Evolutionary conservation across 208 protist genomes (phyloP), one percentile per base, ranked within the genome.

Genomic region (Leptomonas pyrrhocoris): DNA sequence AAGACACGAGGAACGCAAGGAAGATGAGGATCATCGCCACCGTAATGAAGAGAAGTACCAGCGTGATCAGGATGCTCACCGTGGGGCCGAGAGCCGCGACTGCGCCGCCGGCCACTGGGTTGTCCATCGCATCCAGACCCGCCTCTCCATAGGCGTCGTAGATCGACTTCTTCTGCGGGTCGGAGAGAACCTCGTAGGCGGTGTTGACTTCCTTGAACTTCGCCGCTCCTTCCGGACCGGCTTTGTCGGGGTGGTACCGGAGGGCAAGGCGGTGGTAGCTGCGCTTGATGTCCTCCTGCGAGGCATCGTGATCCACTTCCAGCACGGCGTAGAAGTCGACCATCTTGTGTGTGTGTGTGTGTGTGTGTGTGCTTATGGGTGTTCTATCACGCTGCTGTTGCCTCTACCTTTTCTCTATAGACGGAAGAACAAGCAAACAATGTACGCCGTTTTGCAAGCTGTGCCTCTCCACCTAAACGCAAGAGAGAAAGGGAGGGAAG

Each of bases 111-210:
- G 78, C 68, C 18, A 87, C 51, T 2, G 75, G 78, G 75, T 85
- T 79, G 30, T 89, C 80, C 49, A 89, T 63, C 25, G 84, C 67
- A 6, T 66, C 42, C 5, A 88, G 65, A 4, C 83, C 84, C 0
- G 74, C 80, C 38, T 78, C 84, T 9, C 88, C 88, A 38, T 88
- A 94, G 13, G 36, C 19, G 57, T 94, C 89, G 63, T 94, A 94
- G 34, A 90, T 81, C 6, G 43, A 31, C 18, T 79, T 67, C 68
- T 88, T 88, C 43, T 83, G 48, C 31, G 68, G 59, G 68, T 99
- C 92, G 19, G 74, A 87, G 0, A 99, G 87, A 18, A 99, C 90
- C 50, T 99, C 96, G 76, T 99, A 99, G 19, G 98, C 98, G 21
- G 84, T 73, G 57, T 85, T 92, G 36, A 99, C 87, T 38, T 84